Evolutionary conservation across 2,329 filamentous ascomycete genomes (phyloP), one percentile per base, ranked within the genome.

Genomic region (Diaporthe eres): DNA sequence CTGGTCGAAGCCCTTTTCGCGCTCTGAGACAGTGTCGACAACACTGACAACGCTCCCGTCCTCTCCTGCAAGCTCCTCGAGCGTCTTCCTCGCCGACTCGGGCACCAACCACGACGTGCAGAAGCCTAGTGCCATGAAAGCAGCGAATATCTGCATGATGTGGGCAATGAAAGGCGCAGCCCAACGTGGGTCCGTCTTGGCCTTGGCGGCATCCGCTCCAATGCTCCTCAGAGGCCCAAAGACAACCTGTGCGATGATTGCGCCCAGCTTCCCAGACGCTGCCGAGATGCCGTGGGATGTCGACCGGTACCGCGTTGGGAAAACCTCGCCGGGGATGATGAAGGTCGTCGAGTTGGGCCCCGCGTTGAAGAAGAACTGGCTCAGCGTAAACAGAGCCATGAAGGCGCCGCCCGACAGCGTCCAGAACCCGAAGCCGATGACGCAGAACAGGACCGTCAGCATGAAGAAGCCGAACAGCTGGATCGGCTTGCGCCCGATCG

Each of bases 61-160:
- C 47, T 84, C 80, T 15, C 75, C 81, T 1, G 79, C 61, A 55
- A 94, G 86, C 82, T 92, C 88, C 82, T 94, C 94, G 42, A 96
- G 88, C 2, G 93, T 94, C 88, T 92, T 92, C 75, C 92, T 87
- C 86, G 93, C 94, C n/a, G 92, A 95, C 87, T 95, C 94, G 9
- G 92, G 92, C 75, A 95, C 94, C 74, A 94, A 85, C 2, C 94
- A 84, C 1, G 92, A 92, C 12, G 92, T 94, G 81, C 93, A 88
- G 84, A 90, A 86, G 75, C 94, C 94, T 74, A 91, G 86, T 42
- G 95, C 88, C 94, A 95, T 95, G 87, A 95, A 95, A 28, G 94
- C 87, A 6, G 93, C 92, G 81, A 89, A 90, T 79, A 95, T 95
- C 87, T 94, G 87, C 81, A 95, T 90, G 60, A 95, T 93, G 83